Base-by-base conservation (phyloP, 83 land plant species). In the Diphasiastrum complanatum region DNA sequence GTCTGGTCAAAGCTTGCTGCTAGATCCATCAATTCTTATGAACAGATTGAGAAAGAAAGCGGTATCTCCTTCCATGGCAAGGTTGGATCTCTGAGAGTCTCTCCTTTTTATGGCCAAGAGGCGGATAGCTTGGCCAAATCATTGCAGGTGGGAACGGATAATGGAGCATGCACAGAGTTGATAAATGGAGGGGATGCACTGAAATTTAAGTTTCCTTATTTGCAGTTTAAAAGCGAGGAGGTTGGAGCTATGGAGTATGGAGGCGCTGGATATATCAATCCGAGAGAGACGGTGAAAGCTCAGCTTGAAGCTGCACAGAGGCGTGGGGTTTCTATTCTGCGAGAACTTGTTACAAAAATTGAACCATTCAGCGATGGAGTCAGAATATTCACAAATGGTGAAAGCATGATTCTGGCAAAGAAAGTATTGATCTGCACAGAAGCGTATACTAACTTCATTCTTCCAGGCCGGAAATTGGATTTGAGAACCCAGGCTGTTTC, bases 1-100 rank as follows among this genome's bases (percentile, higher is more conserved):
- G 74, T 71, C 2, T 71, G 74, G 74, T 43, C 74, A 18, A 51
- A 65, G 41, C 60, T 71, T 20, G 74, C 74, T 2, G 74, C 74
- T 27, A 62, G 66, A 43, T 71, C 74, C 0, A 71, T 71, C 35
- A 53, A 60, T 28, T 37, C 52, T 53, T 71, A 71, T 35, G 16
- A n/a, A 31, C 28, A 18, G 12, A 18, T 63, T 8, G 68, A 71
- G 61, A 35, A 51, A 31, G 66, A 63, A 31, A 64, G 69, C 35
- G 74, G 74, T 5, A 57, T 71, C 30, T 18, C 41, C 28, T 71
- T 71, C 20, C 74, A 71, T 29, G 37, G 47, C 1, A 38, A 60
- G 0, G 61, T 71, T 5, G 74, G 74, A 32, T 71, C 68, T 14
- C 50, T 71, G 0, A 29, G 74, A 8, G 74, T 71, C 11, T 51